Evolutionary conservation across 306 rosid species (phyloP).

Genomic region (Acacia melanoxylon): DNA sequence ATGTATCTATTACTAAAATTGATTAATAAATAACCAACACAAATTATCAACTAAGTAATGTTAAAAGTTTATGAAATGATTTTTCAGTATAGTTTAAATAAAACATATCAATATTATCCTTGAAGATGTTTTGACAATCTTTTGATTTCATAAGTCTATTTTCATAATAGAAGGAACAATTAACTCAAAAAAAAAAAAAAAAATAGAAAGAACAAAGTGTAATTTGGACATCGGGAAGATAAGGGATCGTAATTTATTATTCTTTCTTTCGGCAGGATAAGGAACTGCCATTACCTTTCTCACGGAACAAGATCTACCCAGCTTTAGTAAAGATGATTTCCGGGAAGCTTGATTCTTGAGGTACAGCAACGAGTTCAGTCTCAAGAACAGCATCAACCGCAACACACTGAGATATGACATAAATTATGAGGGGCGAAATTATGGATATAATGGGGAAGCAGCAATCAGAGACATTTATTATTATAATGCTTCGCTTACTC

Average conservation of each 20-base stretch:
- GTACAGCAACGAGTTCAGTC: constrained; percentile 68
- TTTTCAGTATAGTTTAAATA: background rate
- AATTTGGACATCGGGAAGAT: background rate
- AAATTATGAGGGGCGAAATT: constrained; percentile 7
- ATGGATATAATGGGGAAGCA: background rate
- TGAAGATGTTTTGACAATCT: background rate
- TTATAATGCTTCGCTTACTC: constrained; percentile 54
- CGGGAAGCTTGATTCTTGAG: constrained; percentile 72
- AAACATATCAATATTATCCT: background rate
- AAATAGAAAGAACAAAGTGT: background rate
- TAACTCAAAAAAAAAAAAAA: background rate
- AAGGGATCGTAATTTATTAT: background rate
- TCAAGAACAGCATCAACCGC: constrained; percentile 90
- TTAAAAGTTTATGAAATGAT: background rate
- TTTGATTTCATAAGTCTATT: background rate
- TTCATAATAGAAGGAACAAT: background rate
- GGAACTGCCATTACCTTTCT: constrained; percentile 54
- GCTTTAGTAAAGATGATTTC: constrained; percentile 85
- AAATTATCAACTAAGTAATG: background rate
- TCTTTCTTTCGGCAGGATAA: background rate
- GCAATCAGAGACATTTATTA: background rate
- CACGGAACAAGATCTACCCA: constrained; percentile 82
- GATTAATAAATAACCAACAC: background rate
- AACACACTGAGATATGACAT: constrained; percentile 57
- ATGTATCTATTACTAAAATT: background rate